Conservation (phyloP, 148 eudicot genomes). For the Polygonum maritimum region DNA sequence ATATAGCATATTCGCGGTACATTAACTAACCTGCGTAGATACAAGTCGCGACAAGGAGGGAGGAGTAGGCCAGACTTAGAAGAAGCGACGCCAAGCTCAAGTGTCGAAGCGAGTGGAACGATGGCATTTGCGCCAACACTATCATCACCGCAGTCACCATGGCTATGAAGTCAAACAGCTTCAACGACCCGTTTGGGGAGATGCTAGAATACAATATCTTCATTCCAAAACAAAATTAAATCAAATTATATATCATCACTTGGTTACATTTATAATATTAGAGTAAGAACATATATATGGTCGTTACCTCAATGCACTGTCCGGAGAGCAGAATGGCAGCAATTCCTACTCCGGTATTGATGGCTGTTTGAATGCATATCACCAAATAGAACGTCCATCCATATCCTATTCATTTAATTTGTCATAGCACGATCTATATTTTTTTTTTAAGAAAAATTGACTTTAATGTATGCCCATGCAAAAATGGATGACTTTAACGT, state of each 20-base stretch:
- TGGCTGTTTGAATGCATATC: conserved; percentile 76
- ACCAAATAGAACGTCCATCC: conserved; percentile 96
- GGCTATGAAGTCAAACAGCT: conserved; percentile 74
- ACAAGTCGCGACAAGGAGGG: conserved; percentile 70
- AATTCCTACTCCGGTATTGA: conserved; percentile 76
- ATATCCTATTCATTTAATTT: conserved; percentile 33
- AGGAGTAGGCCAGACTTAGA: conserved; percentile 80
- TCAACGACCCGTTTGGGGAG: conserved; percentile 49
- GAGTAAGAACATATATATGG: no score
- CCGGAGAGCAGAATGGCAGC: conserved; percentile 83
- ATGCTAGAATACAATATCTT: conserved; percentile 68
- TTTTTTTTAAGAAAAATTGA: no score
- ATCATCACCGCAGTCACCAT: conserved; percentile 86
- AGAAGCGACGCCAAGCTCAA: conserved; percentile 70
- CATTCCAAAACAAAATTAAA: conserved; percentile 7
- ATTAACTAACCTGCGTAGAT: conserved; percentile 52
- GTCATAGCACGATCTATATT: no score
- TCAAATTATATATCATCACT: background rate
- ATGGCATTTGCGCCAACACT: conserved; percentile 69
- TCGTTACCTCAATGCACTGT: conserved; percentile 72
- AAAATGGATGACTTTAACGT: no score
- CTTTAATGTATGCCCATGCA: no score
- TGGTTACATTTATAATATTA: no score
- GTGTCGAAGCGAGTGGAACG: conserved; percentile 92
- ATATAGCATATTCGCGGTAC: background rate